Base-by-base conservation (phyloP, 1,139 yeast species). In the Zygosaccharomyces pseudobailii region DNA sequence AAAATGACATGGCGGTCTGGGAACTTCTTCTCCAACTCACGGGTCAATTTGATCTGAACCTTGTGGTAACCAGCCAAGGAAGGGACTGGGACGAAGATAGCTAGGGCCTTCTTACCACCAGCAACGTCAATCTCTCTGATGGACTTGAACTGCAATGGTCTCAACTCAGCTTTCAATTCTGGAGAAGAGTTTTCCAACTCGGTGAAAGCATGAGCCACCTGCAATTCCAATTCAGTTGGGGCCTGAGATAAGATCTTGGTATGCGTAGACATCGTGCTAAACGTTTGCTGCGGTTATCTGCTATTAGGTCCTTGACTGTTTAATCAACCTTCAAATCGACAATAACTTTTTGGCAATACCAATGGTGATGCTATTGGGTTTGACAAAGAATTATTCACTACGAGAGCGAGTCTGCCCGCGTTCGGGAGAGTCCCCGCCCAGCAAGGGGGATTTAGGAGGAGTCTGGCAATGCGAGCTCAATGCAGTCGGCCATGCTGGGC, bases 1-100 rank as follows among this genome's bases (percentile, higher is more conserved):
- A 92, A 89, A 67, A 92, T 94, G 76, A 92, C 97, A 76, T 92
- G 97, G 77, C 96, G 88, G 84, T 92, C 98, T 73, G 97, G 95
- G 90, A 92, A 92, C 81, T 92, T 92, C 95, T 92, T 92, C 81
- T 92, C 98, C 74, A 92, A 87, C 82, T 92, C 98, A 80, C 98
- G 92, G 79, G 97, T 89, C 74, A 92, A 85, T 80, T 88, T 84
- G 71, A 82, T 82, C 82, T 92, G 98, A 68, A 89, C 95, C 80
- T 85, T 89, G 89, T 92, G 96, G 94, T 87, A 90, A 65, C 86
- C 84, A 65, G 80, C 69, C 74, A 92, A 84, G 68, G 89, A 80
- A 77, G 98, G 97, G 67, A 87, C 95, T 74, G 98, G 98, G 66
- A 92, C 97, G 72, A 92, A 92, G 77, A 92, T 80, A 75, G 92